phyloP scores from a whole-genome alignment of 2,329 filamentous ascomycete species.

The Rhinocladiella similis region DNA sequence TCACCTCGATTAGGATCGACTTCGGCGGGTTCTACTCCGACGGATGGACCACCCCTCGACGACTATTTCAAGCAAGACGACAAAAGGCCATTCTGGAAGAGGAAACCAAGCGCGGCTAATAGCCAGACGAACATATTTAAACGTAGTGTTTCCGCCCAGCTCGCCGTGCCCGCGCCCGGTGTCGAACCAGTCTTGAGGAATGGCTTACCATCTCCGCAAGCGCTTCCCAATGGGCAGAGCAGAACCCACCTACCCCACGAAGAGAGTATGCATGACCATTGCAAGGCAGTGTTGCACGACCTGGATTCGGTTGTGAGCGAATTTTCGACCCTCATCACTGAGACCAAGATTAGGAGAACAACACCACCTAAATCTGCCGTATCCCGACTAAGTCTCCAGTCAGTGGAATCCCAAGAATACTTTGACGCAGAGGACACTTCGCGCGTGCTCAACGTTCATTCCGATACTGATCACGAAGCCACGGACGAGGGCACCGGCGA shows the following conservation, averaged over 20 bases:
- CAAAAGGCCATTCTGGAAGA: conserved; percentile 85
- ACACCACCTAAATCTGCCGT: conserved; percentile 54
- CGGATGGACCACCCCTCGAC: conserved; percentile 34
- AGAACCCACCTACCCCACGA: conserved; percentile 45
- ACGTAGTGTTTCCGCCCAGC: conserved; percentile 55
- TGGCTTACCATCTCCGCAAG: conserved; percentile 22
- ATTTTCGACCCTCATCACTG: conserved; percentile 73
- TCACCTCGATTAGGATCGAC: conserved; percentile 19
- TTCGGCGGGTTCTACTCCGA: conserved; percentile 23
- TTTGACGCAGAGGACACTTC: conserved; percentile 80
- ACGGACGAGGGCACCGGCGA: conserved; percentile 48
- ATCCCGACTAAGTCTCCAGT: conserved; percentile 74
- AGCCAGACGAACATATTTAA: conserved; percentile 43
- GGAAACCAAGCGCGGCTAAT: conserved; percentile 65
- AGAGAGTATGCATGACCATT: conserved; percentile 74
- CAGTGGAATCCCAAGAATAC: conserved; percentile 81
- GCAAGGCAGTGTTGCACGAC: conserved; percentile 78
- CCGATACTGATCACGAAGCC: conserved; percentile 67
- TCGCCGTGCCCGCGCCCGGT: conserved; percentile 49
- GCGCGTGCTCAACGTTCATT: conserved; percentile 73
- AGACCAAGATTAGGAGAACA: conserved; percentile 75
- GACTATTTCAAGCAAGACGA: conserved; percentile 48
- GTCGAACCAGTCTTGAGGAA: conserved; percentile 28
- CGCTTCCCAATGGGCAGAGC: neutral
- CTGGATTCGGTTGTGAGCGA: conserved; percentile 80